These are phyloP conservation scores for Pichia sp. DNA, from an alignment of 1,139 yeast genomes.

Conservation along the genomic window DNA sequence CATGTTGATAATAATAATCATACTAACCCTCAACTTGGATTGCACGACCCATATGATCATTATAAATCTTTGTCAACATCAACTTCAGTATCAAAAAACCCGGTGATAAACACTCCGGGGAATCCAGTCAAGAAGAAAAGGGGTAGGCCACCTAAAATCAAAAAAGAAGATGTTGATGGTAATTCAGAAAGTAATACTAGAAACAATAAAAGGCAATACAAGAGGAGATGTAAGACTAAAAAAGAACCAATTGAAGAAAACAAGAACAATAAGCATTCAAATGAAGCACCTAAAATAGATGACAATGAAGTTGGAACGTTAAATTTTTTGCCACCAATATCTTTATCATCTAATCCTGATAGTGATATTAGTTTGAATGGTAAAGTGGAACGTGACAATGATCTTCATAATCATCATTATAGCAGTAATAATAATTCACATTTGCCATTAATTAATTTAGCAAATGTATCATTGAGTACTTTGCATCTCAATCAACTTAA, in stretches of 20 bases:
- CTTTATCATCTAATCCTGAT: not conserved
- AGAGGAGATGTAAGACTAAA: not conserved
- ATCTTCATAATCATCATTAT: not conserved
- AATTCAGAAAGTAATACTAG: not conserved
- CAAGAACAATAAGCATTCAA: not conserved
- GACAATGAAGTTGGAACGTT: not conserved
- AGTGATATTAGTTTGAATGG: no score
- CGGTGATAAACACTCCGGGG: conserved; percentile 37
- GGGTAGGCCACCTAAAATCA: conserved; percentile 9
- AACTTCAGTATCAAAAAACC: conserved; percentile 18
- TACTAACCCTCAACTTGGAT: not conserved
- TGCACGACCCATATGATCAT: not conserved
- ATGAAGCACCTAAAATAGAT: not conserved
- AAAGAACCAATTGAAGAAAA: not conserved
- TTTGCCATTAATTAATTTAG: conserved; percentile 11
- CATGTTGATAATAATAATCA: not conserved
- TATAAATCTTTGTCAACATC: not conserved
- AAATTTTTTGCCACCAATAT: not conserved
- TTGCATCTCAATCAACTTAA: not conserved
- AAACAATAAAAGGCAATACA: not conserved
- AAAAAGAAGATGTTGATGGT: not conserved
- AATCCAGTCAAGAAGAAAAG: conserved; percentile 5
- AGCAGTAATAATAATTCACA: not conserved
- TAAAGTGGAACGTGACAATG: not conserved
- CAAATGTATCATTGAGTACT: conserved; percentile 11